Evolutionary conservation across 2,329 filamentous ascomycete species (phyloP), one percentile per base, ranked within the genome.

Genomic region (Zymoseptoria pseudotritici): DNA sequence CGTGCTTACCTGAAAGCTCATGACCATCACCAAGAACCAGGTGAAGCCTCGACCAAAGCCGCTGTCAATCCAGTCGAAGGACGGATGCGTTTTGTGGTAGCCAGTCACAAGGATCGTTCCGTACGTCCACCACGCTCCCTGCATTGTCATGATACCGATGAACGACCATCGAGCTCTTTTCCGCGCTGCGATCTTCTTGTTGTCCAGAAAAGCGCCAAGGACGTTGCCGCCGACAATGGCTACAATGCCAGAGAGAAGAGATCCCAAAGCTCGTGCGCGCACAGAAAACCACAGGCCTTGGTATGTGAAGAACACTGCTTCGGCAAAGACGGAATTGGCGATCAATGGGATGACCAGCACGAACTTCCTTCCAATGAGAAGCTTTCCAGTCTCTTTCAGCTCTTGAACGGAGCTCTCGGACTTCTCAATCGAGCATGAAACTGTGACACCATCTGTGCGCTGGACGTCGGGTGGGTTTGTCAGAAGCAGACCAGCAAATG

Each of bases 41-140:
- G 80, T 83, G 65, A 90, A 91, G 0, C 80, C 85, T 49, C 79
- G 78, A 0, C 86, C 87, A 58, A 91, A 91, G 0, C 85, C 86
- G 0, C 75, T 63, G 62, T 80, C 80, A 0, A 70, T 67, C 88
- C 88, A 91, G 71, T 91, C 88, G 65, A 83, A 87, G 0, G 79
- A 82, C 0, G 87, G 86, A 19, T 77, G 74, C 0, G 80, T 82
- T 10, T 75, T 72, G 17, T 78, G 77, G 70, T 84, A 90, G 29
- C 82, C 76, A 0, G 86, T 85, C 0, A 85, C 85, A 2, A 88
- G 72, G 2, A 90, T 74, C 0, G 86, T 88, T 0, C 82, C 83
- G 87, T 88, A 91, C 3, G 84, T 77, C 87, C 88, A 91, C 82
- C 86, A 89, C 0, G 77, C 86, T 0, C 87, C 87, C 66, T 89